Conservation (phyloP, 192 early-diverging fungal genomes). For the Polychytrium aggregatum region DNA sequence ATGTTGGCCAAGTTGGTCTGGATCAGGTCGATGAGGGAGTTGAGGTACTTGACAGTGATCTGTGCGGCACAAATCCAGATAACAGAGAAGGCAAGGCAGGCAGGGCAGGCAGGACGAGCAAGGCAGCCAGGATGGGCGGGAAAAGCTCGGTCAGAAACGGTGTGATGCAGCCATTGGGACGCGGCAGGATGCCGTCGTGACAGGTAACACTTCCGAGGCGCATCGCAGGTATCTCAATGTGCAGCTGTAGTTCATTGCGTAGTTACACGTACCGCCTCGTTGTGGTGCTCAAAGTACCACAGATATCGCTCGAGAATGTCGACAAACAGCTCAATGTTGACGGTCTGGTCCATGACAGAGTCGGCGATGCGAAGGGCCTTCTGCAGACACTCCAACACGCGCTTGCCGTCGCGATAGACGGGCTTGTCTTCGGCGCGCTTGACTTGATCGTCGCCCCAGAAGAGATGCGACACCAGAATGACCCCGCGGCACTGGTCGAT, state of each 20-base stretch:
- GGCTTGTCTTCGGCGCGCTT: conserved; percentile 44
- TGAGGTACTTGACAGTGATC: conserved; percentile 87
- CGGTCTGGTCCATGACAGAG: conserved; percentile 76
- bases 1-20: conserved; percentile 54
- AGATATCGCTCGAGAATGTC: conserved; percentile 92
- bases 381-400: conserved; percentile 83
- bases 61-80: conserved; percentile 11
- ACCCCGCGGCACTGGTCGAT: conserved; percentile 88
- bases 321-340: conserved; percentile 91
- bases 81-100: not conserved
- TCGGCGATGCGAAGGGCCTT: conserved; percentile 93
- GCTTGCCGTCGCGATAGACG: conserved; percentile 74
- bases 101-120: conserved; percentile 4
- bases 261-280: conserved; percentile 52
- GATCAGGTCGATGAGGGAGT: conserved; percentile 89
- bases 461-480: conserved; percentile 77
- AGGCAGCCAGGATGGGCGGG: too few species aligned
- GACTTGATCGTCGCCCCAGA: conserved; percentile 56
- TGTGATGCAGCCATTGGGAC: too few species aligned
- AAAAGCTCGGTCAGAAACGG: too few species aligned
- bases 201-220: too few species aligned
- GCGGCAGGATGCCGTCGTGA: too few species aligned
- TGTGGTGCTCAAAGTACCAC: conserved; percentile 89
- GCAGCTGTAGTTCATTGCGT: too few species aligned
- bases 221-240: too few species aligned